These are phyloP conservation scores for Lanmaoa rubissima DNA, from an alignment of 768 basidiomycete species.

Conservation along the genomic window DNA sequence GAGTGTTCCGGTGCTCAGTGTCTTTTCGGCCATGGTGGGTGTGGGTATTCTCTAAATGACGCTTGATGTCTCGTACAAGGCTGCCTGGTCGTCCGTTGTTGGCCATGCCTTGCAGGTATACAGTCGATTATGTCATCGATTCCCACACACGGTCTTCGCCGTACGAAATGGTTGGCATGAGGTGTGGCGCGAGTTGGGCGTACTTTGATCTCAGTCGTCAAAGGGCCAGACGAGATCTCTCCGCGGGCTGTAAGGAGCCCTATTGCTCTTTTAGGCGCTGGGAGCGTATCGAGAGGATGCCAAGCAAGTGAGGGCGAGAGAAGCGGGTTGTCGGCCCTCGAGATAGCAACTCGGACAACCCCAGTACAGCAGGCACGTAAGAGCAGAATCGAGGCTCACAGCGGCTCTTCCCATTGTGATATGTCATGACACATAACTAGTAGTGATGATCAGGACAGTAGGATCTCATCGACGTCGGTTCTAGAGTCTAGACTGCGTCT, in stretches of 20 bases:
- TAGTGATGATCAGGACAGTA: background rate
- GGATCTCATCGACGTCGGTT: slow-evolving; percentile 2
- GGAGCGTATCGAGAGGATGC: background rate
- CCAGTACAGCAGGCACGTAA: slow-evolving; percentile 10
- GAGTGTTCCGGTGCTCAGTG: slow-evolving; percentile 61
- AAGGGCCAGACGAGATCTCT: background rate
- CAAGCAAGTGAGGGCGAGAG: background rate
- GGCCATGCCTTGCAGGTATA: too few species aligned
- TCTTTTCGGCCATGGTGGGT: slow-evolving; percentile 37
- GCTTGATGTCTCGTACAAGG: background rate
- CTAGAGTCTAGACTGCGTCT: slow-evolving; percentile 9
- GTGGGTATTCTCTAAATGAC: background rate
- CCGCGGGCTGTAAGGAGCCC: background rate
- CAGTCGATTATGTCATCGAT: slow-evolving; percentile 20
- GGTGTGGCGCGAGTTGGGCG: slow-evolving; percentile 3
- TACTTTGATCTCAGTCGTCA: background rate
- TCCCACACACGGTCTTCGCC: slow-evolving; percentile 6
- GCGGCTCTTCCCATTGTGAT: background rate
- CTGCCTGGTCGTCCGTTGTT: background rate
- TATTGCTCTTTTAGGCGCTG: background rate
- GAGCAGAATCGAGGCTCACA: background rate
- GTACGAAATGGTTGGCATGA: background rate
- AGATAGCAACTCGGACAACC: background rate
- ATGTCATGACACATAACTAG: slow-evolving; percentile 10
- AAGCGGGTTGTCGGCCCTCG: background rate